Conservation (phyloP, 208 protist species). For the Strigomonas galati region DNA sequence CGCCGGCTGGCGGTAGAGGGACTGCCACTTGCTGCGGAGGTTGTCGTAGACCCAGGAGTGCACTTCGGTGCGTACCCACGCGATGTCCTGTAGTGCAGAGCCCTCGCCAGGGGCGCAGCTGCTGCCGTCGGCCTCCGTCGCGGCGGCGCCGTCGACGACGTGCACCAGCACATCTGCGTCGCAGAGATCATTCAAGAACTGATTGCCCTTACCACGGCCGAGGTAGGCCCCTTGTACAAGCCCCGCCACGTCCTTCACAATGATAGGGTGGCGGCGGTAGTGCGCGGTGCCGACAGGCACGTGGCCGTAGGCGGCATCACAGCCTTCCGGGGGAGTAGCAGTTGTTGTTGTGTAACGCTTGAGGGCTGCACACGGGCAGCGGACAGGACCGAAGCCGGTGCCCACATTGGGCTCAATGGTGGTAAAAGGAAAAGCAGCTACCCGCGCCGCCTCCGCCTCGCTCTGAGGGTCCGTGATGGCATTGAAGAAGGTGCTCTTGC, state of each 20-base stretch:
- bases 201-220: slow-evolving; percentile 91
- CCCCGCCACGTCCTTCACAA: slow-evolving; percentile 92
- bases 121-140: slow-evolving; percentile 88
- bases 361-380: slow-evolving; percentile 62
- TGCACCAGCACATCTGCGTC: slow-evolving; percentile 93
- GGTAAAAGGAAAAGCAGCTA: slow-evolving; percentile 93
- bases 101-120: slow-evolving; percentile 54
- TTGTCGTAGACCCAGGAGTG: slow-evolving; percentile 95
- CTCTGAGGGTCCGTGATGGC: slow-evolving; percentile 79
- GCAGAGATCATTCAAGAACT: slow-evolving; percentile 94
- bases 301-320: slow-evolving; percentile 68
- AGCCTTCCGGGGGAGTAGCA: slow-evolving; percentile 10
- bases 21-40: slow-evolving; percentile 76
- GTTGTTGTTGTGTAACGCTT: neutral
- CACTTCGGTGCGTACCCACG: slow-evolving; percentile 90
- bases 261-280: slow-evolving; percentile 75
- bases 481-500: slow-evolving; percentile 95
- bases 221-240: slow-evolving; percentile 94
- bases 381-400: slow-evolving; percentile 46
- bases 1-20: slow-evolving; percentile 52
- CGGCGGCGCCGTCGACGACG: slow-evolving; percentile 89
- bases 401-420: slow-evolving; percentile 93
- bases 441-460: slow-evolving; percentile 77
- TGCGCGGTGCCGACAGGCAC: slow-evolving; percentile 27
- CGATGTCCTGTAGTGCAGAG: slow-evolving; percentile 79